Evolutionary conservation across 164 flowering plant species (phyloP), one percentile per base, ranked within the genome.

Genomic region (Aristolochia contorta): DNA sequence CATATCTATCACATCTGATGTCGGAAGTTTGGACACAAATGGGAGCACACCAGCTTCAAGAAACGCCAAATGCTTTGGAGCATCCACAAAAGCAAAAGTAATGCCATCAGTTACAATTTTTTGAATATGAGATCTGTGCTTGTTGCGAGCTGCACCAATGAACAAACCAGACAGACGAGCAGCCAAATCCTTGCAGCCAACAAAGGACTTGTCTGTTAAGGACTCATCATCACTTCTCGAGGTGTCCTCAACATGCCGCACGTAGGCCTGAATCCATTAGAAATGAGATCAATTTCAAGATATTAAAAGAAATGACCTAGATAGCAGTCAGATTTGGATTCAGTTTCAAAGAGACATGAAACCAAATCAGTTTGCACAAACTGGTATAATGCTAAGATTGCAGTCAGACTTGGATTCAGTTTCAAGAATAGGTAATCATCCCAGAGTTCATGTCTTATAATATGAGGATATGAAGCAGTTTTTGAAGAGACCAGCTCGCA

Each of bases 21-120:
- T 57, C 16, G 93, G 93, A 66, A 94, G 95, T 70, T 79, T 94
- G 61, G 91, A 79, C 51, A 80, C 88, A 76, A 94, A 94, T 50
- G 75, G 86, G 56, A 90, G 79, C 20, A 91, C 77, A 50, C 79
- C 84, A 55, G 79, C 74, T 67, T 85, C 96, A 73, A 94, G 74
- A 77, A 91, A 94, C 62, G 86, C 71, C 43, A 94, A 69, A 62
- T 81, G 79, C 72, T 68, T 85, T 59, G 99, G 97, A 66, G 88
- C 83, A 74, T 87, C 79, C 33, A 58, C 32, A 66, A 94, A 94
- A 48, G 97, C 89, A 85, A 78, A 84, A 23, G 75, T 75, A 64
- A 91, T 70, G 52, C 96, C 96, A 67, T 84, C 79, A 70, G 68
- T 85, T 53, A 85, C 91, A 64, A 94, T 81, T 57, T 82, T 79